Evolutionary conservation across 2,329 filamentous ascomycete species (phyloP), one percentile per base, ranked within the genome.

Genomic region (Aspergillus sclerotialis): DNA sequence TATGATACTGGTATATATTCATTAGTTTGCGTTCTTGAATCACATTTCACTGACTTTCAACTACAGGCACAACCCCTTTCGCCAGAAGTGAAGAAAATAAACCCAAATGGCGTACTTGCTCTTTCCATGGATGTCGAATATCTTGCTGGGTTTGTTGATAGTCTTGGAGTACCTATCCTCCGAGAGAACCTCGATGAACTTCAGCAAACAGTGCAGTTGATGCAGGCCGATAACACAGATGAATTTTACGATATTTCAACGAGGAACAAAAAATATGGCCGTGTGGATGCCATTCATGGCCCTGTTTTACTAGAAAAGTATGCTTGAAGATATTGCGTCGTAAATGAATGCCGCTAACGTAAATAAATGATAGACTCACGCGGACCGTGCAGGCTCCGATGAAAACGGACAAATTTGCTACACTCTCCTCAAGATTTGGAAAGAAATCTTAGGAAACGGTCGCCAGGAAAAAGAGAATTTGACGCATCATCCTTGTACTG

Each of bases 181-280:
- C 76, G 83, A 42, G 84, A 92, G 53, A 92, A 93, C 46, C 68
- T 98, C 25, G 89, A 95, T 50, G 92, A 96, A 64, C 70, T 98
- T 23, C 82, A 90, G 49, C 92, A 98, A 67, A 96, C 92, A 1
- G 82, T 94, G 30, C 79, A 84, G 39, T 72, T 98, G 16, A 84
- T 98, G 75, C 80, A 85, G 53, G 66, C 74, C 9, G 87, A 94
- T 26, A 94, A 94, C 50, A 78, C 86, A n/a, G 89, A 96, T 45
- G 90, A 96, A 60, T 98, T 94, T 61, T 98, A 92, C 58, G 92
- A 98, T 55, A 82, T 92, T 32, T 84, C 82, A 4, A 84, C 82
- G 10, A 72, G 88, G 33, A 94, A 95, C 64, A 89, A 84, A 66
- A 93, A 94, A 58, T 98, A 94, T 56, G 84, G 88, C 11, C 81